phyloP scores from a whole-genome alignment of 2,329 filamentous ascomycete species.

The Pseudopithomyces chartarum region DNA sequence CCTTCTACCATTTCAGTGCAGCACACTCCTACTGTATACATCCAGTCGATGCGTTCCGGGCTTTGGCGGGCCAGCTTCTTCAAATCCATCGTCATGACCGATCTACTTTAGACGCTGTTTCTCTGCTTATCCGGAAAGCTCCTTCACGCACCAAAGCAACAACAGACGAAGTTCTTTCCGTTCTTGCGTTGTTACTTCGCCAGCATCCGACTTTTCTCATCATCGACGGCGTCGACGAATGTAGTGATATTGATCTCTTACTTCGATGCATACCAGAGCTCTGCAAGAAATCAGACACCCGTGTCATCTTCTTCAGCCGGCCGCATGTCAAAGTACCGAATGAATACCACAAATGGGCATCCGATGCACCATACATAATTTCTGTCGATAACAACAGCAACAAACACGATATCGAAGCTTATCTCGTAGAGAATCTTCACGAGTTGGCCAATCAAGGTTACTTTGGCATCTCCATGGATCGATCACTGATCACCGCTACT shows the following conservation, averaged over 20 bases:
- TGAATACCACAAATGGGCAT: constrained; percentile 37
- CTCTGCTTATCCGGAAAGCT: constrained; percentile 32
- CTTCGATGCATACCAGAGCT: constrained; percentile 27
- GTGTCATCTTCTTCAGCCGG: constrained; percentile 32
- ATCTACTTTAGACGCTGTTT: constrained; percentile 30
- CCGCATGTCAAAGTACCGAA: constrained; percentile 30
- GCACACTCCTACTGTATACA: constrained; percentile 19
- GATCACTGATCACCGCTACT: constrained; percentile 21
- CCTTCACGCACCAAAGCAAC: constrained; percentile 29
- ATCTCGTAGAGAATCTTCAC: constrained; percentile 23
- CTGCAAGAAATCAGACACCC: constrained; percentile 29
- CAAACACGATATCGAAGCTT: constrained; percentile 21
- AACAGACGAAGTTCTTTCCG: constrained; percentile 30
- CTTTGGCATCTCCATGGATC: constrained; percentile 35
- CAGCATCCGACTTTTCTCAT: constrained; percentile 39
- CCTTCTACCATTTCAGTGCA: constrained; percentile 31
- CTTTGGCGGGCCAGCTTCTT: constrained; percentile 31
- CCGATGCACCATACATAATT: constrained; percentile 30
- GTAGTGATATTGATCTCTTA: constrained; percentile 23
- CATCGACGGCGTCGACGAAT: constrained; percentile 37
- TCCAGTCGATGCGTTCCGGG: constrained; percentile 29
- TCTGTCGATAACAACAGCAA: constrained; percentile 23
- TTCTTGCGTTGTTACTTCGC: constrained; percentile 30
- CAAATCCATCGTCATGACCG: constrained; percentile 28
- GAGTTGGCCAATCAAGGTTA: constrained; percentile 35